phyloP scores from a whole-genome alignment of 1,139 yeast genomes.

The Trichomonascaceae sp. region DNA sequence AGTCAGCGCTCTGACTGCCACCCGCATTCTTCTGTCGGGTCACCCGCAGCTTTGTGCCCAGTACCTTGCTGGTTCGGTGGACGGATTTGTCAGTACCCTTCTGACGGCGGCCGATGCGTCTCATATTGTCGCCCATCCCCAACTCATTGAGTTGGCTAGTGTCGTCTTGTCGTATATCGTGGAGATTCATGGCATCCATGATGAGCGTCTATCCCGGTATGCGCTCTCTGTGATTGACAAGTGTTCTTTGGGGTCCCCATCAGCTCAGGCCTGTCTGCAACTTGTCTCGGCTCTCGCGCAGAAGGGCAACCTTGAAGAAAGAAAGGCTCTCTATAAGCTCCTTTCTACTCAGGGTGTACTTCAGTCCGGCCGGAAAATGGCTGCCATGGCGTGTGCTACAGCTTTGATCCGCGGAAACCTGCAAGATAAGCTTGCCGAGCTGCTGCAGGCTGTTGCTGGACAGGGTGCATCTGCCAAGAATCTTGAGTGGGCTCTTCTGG shows the following conservation, averaged over 20 bases:
- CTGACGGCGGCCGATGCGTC: no score
- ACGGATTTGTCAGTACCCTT: no score
- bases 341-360: slow-evolving; percentile 1
- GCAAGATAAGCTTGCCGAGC: slow-evolving; percentile 2
- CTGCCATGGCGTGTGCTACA: slow-evolving; percentile 8
- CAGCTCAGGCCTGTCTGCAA: background rate
- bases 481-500: slow-evolving; percentile 10
- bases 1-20: no score
- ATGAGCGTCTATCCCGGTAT: no score
- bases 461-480: slow-evolving; percentile 2
- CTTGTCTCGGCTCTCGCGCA: background rate
- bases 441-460: slow-evolving; percentile 1
- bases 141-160: no score
- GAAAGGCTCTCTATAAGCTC: slow-evolving; percentile 1
- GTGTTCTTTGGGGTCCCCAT: background rate
- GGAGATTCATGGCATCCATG: no score
- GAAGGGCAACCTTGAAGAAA: background rate
- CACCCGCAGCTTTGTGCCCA: no score
- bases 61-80: no score
- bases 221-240: background rate
- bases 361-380: slow-evolving; percentile 4
- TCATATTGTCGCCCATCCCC: no score
- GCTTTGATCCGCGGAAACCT: slow-evolving; percentile 6
- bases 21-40: no score
- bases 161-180: no score